These are phyloP conservation scores for Diaporthe ampelina DNA, from an alignment of 2,329 filamentous ascomycete genomes.

Conservation along the genomic window DNA sequence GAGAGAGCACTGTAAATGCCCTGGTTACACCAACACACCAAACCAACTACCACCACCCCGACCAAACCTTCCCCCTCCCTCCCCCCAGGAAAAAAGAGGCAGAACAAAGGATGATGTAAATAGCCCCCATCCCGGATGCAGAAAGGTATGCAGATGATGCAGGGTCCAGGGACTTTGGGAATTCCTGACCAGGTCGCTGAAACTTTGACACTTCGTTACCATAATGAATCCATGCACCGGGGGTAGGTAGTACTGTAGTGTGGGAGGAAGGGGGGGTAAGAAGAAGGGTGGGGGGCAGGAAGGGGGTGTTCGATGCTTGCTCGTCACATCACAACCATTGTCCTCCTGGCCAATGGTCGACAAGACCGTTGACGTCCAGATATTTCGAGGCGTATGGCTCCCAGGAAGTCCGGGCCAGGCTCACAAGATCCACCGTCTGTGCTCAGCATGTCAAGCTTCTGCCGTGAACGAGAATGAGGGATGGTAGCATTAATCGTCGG, in stretches of 20 bases:
- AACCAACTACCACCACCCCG: too few species aligned
- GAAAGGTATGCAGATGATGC: neutral
- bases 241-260: neutral
- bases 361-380: conserved; percentile 22
- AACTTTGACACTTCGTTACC: neutral
- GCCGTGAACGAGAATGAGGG: neutral
- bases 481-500: conserved; percentile 14
- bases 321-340: conserved; percentile 20
- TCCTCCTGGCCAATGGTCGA: conserved; percentile 16
- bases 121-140: neutral
- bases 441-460: conserved; percentile 7
- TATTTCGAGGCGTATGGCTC: conserved; percentile 8
- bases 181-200: neutral
- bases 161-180: neutral
- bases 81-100: neutral
- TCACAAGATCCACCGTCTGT: conserved; percentile 27
- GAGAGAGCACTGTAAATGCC: neutral
- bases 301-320: neutral
- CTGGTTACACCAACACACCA: neutral
- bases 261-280: neutral
- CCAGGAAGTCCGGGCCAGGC: neutral
- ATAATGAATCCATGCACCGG: neutral
- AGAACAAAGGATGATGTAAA: neutral
- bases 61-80: neutral
- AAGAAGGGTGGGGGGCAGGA: neutral